These are phyloP conservation scores for Talaromyces islandicus DNA, from an alignment of 2,329 filamentous ascomycete genomes.

Conservation along the genomic window DNA sequence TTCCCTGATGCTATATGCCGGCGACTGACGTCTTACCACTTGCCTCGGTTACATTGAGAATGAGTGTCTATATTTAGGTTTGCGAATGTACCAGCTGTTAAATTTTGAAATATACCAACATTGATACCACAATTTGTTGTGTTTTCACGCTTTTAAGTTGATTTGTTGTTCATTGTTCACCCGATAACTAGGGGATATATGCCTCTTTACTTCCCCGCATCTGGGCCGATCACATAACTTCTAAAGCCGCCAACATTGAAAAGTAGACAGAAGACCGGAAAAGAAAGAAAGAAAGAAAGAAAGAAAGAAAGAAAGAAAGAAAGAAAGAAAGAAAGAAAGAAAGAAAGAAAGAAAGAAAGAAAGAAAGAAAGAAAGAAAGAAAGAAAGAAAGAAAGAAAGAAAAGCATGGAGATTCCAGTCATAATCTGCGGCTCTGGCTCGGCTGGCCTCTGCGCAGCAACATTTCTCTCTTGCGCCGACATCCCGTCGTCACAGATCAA, in stretches of 20 bases:
- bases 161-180: too few relatives aligned
- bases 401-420: slow-evolving; percentile 27
- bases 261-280: background rate
- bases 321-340: background rate
- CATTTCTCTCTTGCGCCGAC: slow-evolving; percentile 29
- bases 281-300: background rate
- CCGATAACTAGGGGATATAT: too few relatives aligned
- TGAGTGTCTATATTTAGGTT: background rate
- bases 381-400: background rate
- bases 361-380: background rate
- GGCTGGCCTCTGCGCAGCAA: slow-evolving; percentile 44
- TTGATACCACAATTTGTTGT: too few relatives aligned
- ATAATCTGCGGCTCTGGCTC: slow-evolving; percentile 49
- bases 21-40: background rate
- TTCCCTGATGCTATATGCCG: background rate
- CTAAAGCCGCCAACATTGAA: background rate
- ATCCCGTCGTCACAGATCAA: slow-evolving; percentile 2
- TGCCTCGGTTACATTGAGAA: background rate
- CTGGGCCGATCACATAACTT: background rate
- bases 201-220: background rate
- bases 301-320: background rate
- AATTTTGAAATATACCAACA: background rate
- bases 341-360: background rate
- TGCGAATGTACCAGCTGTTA: background rate
- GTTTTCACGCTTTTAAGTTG: too few relatives aligned